A percentile compares a stretch with the other conserved stretches of the same genome.
These are phyloP conservation scores for Arthroderma uncinatum DNA, from an alignment of 2,329 filamentous ascomycete genomes.

Conservation along the genomic window DNA sequence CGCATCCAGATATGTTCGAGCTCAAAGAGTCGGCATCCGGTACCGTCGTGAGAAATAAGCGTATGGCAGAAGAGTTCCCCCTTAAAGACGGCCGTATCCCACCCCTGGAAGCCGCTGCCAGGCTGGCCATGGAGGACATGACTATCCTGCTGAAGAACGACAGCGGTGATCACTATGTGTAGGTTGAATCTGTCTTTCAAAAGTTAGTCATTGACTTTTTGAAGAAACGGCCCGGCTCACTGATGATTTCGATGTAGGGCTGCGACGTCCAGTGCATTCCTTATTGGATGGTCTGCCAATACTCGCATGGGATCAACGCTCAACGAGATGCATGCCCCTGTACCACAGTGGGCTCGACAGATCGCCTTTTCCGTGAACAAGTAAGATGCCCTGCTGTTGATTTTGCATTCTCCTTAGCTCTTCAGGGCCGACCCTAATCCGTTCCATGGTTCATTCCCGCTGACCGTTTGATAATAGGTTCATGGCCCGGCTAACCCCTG, in stretches of 20 bases:
- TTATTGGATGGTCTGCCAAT: constrained; percentile 42
- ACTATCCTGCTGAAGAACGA: constrained; percentile 39
- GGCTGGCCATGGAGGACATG: constrained; percentile 43
- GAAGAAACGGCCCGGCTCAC: neutral
- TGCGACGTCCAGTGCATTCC: constrained; percentile 44
- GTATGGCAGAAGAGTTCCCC: constrained; percentile 36
- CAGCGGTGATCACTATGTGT: constrained; percentile 40
- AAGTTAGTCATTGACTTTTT: neutral
- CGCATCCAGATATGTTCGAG: constrained; percentile 37
- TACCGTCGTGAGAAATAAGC: constrained; percentile 32
- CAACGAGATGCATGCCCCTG: constrained; percentile 36
- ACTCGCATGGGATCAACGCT: constrained; percentile 41
- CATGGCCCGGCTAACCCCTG: constrained; percentile 35
- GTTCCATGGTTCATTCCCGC: neutral
- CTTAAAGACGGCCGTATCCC: constrained; percentile 25
- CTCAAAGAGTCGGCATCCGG: constrained; percentile 20
- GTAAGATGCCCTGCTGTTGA: constrained; percentile 21
- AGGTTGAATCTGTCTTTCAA: constrained; percentile 16
- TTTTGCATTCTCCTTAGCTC: neutral
- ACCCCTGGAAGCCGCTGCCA: constrained; percentile 41
- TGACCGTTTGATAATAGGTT: constrained; percentile 26
- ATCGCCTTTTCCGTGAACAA: constrained; percentile 34
- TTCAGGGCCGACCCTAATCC: neutral
- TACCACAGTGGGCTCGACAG: constrained; percentile 42
- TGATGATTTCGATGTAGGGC: constrained; percentile 23